Conservation (phyloP, 164 flowering plant genomes). For the Hamamelis virginiana region DNA sequence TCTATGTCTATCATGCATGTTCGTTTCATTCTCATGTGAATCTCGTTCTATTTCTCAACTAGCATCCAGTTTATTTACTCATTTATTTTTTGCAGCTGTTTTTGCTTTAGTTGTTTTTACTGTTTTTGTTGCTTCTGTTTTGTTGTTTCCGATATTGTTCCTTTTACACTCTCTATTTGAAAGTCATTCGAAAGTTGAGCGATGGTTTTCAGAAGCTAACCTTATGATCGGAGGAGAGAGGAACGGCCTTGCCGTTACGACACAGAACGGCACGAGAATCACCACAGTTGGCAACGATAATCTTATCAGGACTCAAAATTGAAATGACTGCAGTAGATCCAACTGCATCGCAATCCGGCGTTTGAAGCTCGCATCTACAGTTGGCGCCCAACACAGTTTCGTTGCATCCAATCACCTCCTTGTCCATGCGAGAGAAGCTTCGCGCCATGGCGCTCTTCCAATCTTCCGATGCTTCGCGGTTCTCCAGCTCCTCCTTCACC, state of each 20-base stretch:
- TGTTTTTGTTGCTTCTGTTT: not conserved
- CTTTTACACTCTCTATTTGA: not conserved
- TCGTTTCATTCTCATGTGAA: no score
- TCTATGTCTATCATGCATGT: no score
- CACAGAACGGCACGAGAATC: slow-evolving; percentile 88
- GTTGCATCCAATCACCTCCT: slow-evolving; percentile 38
- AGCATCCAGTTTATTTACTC: no score
- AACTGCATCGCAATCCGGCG: slow-evolving; percentile 83
- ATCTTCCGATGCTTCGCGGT: slow-evolving; percentile 4
- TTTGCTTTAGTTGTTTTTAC: no score
- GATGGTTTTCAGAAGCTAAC: slow-evolving; percentile 9
- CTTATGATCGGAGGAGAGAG: slow-evolving; percentile 61
- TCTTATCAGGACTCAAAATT: slow-evolving; percentile 59
- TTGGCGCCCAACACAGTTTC: slow-evolving; percentile 9
- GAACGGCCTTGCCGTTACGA: slow-evolving; percentile 59
- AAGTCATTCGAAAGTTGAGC: not conserved
- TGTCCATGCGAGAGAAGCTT: slow-evolving; percentile 70
- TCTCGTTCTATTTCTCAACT: no score
- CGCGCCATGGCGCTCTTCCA: slow-evolving; percentile 56
- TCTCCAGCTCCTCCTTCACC: slow-evolving; percentile 64
- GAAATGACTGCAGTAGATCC: slow-evolving; percentile 94
- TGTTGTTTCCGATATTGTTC: not conserved
- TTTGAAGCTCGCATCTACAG: slow-evolving; percentile 79
- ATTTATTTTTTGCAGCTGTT: no score
- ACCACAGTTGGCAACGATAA: slow-evolving; percentile 81